These are phyloP conservation scores for Lachnellula hyalina DNA, from an alignment of 2,329 filamentous ascomycete species.

Conservation along the genomic window DNA sequence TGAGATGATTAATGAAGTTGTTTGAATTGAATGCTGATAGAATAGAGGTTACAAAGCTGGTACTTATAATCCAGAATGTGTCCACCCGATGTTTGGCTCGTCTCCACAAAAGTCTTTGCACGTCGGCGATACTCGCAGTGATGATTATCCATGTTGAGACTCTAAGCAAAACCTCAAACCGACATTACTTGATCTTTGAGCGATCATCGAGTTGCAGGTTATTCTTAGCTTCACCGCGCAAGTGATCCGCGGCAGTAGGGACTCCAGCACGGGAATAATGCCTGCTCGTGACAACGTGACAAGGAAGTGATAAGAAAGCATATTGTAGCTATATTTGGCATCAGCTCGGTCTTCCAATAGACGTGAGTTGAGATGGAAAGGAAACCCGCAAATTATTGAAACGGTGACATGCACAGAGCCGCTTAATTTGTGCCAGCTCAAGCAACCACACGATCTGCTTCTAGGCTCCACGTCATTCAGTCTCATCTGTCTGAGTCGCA, in stretches of 20 bases:
- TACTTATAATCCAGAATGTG: slow-evolving; percentile 16
- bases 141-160: slow-evolving; percentile 1
- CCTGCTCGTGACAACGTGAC: slow-evolving; percentile 11
- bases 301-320: not conserved
- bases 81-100: not conserved
- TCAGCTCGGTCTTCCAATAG: slow-evolving; percentile 1
- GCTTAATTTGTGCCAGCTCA: not conserved
- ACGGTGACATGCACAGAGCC: slow-evolving; percentile 14
- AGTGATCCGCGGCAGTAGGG: slow-evolving; percentile 17
- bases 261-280: slow-evolving; percentile 4
- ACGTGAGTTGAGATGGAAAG: not conserved
- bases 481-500: not conserved
- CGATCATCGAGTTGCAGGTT: slow-evolving; percentile 2
- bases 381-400: slow-evolving; percentile 9
- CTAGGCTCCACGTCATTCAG: not conserved
- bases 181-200: not conserved
- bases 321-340: slow-evolving; percentile 6
- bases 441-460: not conserved
- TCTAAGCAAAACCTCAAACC: slow-evolving; percentile 15
- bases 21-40: slow-evolving; percentile 11
- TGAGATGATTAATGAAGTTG: slow-evolving; percentile 10
- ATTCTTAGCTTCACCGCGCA: slow-evolving; percentile 14
- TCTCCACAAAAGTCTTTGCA: slow-evolving; percentile 8
- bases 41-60: slow-evolving; percentile 2
- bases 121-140: not conserved